A percentile compares a stretch with the other conserved stretches of the same genome.
Conservation (phyloP, 176 grass and related monocot genomes). For the Echinochloa phyllopogon region DNA sequence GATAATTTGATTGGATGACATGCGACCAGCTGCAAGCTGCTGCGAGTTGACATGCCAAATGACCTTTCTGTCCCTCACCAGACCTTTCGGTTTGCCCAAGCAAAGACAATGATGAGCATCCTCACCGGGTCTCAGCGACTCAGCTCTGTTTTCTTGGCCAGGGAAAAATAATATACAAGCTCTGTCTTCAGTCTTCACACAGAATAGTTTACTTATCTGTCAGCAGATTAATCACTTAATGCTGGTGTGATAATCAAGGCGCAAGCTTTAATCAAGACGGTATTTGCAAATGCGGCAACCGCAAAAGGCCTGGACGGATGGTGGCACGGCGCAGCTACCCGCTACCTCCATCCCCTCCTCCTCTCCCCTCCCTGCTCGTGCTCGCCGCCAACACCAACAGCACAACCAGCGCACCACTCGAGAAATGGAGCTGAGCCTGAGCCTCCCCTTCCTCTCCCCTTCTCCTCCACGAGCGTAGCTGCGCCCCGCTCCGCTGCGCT, state of each 20-base stretch:
- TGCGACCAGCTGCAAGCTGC: neutral
- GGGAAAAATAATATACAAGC: neutral
- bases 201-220: neutral
- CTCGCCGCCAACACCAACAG: conserved; percentile 40
- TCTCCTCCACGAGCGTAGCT: conserved; percentile 15
- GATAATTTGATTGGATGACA: neutral
- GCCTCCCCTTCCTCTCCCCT: neutral
- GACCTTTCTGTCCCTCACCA: neutral
- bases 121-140: neutral
- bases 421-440: conserved; percentile 42
- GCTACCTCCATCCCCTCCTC: too few species aligned
- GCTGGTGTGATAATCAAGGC: conserved; percentile 15
- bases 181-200: neutral
- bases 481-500: neutral
- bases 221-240: neutral
- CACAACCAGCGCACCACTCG: conserved; percentile 30
- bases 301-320: neutral
- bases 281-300: conserved; percentile 44
- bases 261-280: conserved; percentile 26
- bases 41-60: neutral
- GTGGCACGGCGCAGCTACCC: conserved; percentile 31
- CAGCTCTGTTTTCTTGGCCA: neutral
- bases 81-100: neutral
- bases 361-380: neutral
- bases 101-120: conserved; percentile 28